phyloP scores from a whole-genome alignment of 106 monocot species.

The Chionographis japonica region DNA sequence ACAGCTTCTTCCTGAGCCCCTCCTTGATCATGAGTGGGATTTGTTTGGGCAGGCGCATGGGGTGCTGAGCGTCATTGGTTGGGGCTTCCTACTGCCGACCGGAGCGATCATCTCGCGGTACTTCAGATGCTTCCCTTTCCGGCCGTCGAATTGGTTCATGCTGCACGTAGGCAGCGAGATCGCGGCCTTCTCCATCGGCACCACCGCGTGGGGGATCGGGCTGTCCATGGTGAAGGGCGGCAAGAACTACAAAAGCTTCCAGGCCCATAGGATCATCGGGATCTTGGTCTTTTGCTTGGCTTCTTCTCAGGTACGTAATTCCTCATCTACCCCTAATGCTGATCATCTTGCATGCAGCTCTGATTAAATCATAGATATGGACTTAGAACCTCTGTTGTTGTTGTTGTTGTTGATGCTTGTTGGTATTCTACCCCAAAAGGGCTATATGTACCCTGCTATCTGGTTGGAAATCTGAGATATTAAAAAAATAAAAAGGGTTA shows the following conservation, averaged over 20 bases:
- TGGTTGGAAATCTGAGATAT: too few species aligned
- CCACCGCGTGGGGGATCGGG: constrained; percentile 21
- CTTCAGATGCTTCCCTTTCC: background rate
- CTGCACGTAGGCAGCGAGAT: constrained; percentile 11
- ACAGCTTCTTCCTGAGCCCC: too few species aligned
- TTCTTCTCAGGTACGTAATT: constrained; percentile 13
- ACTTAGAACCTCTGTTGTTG: too few species aligned
- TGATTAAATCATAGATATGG: too few species aligned
- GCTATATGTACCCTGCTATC: too few species aligned
- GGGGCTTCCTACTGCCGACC: constrained; percentile 19
- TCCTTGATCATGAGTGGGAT: background rate
- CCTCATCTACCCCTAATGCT: too few species aligned
- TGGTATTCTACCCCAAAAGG: too few species aligned
- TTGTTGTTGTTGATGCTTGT: too few species aligned
- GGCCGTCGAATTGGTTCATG: background rate
- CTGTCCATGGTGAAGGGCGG: background rate
- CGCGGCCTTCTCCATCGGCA: constrained; percentile 3
- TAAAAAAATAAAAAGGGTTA: too few species aligned
- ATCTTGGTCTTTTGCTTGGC: constrained; percentile 21
- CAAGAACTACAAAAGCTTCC: background rate
- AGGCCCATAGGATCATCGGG: constrained; percentile 17
- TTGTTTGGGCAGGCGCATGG: constrained; percentile 13
- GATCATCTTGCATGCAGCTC: too few species aligned
- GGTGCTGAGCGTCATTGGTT: constrained; percentile 16
- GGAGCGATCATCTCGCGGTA: constrained; percentile 17